Base-by-base conservation (phyloP, 2,329 filamentous ascomycete genomes). In the Lachnellula cervina region DNA sequence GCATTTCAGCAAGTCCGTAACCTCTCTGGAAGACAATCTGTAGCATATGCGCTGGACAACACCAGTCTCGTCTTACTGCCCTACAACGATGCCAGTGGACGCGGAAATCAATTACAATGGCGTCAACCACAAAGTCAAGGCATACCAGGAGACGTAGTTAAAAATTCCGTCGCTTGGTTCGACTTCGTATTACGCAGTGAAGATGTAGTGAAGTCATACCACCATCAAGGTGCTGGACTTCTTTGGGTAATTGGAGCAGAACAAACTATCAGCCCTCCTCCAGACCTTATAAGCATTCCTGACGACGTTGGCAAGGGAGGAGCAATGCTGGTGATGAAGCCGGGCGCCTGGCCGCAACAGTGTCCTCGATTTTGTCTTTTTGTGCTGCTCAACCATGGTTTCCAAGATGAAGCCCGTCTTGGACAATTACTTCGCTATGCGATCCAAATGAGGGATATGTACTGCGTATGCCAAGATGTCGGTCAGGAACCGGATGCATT, bases 351-450 rank as follows among this genome's bases (percentile, higher is more conserved):
- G 51, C 51, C 44, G 16, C 43, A 21, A 54, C 17, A 38, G 34
- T 54, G 51, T 54, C 51, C 51, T 49, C 43, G 44, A 42, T 54
- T 54, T 54, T 54, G 51, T 49, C 51, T 54, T n/a, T 54, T 54
- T 21, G 51, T 54, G n/a, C 44, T 54, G 1, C 44, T 54, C 34
- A 21, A 40, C 19, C 51, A 54, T 25, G 43, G n/a, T 28, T 38
- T 54, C 21, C 7, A 48, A n/a, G 34, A 54, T 25, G 19, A 48
- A 28, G 44, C 16, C 19, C n/a, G 13, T 5, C 51, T 54, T 37
- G 14, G 44, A 40, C 3, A 6, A 21, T 42, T 49, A 25, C 51
- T 54, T 40, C 51, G 21, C 28, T 21, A 38, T 54, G 17, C 43
- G 34, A 35, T 54, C 32, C 32, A 48, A 25, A 21, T 21, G 25